Evolutionary conservation across 768 basidiomycete species (phyloP).

Genomic region (Suillus americanus): DNA sequence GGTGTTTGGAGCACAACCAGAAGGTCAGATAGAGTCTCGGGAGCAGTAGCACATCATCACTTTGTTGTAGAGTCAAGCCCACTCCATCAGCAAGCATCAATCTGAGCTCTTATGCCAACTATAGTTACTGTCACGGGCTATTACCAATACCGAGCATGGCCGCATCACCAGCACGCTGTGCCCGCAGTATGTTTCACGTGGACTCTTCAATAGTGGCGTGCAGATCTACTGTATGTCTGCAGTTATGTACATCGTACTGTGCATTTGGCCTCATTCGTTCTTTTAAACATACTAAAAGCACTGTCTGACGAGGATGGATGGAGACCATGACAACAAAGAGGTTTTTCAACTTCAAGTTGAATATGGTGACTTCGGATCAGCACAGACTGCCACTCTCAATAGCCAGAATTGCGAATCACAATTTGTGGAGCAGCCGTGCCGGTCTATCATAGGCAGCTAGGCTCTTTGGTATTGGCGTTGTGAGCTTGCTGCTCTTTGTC

Average conservation of each 20-base stretch:
- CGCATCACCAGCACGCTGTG: neutral
- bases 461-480: constrained; percentile 13
- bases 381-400: neutral
- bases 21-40: too few relatives aligned
- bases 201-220: neutral
- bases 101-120: neutral
- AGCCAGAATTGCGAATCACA: neutral
- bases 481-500: constrained; percentile 15
- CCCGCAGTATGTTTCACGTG: neutral
- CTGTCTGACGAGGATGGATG: neutral
- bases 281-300: too few relatives aligned
- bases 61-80: too few relatives aligned
- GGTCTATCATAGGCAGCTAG: constrained; percentile 9
- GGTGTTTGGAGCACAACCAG: too few relatives aligned
- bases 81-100: neutral
- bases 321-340: neutral
- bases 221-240: neutral
- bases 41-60: too few relatives aligned
- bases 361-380: neutral
- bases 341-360: neutral
- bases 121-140: neutral
- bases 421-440: neutral
- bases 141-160: neutral
- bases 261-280: neutral
- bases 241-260: neutral